Evolutionary conservation across 768 basidiomycete species (phyloP).

Genomic region (Amanita inopinata): DNA sequence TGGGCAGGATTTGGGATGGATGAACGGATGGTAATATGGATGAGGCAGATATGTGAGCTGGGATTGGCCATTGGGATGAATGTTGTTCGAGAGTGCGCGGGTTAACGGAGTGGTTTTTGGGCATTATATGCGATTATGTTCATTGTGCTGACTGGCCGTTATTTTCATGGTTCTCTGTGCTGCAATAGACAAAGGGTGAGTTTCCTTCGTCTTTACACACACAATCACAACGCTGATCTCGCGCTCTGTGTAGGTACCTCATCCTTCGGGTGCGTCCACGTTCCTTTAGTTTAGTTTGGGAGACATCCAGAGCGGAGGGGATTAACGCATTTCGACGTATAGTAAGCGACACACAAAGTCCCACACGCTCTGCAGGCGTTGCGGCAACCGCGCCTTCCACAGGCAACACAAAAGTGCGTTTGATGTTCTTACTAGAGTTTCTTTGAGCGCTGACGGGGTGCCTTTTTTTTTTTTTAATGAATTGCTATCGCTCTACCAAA

Average conservation of each 20-base stretch:
- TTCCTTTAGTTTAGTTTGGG: background rate
- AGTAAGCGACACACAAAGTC: constrained; percentile 98
- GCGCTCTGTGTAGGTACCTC: constrained; percentile 63
- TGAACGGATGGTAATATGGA: constrained; percentile 15
- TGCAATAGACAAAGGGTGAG: constrained; percentile 76
- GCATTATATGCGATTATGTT: constrained; percentile 6
- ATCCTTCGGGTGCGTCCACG: constrained; percentile 78
- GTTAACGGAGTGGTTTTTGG: background rate
- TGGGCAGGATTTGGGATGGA: constrained; percentile 10
- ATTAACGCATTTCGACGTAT: constrained; percentile 12
- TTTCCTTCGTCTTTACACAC: constrained; percentile 13
- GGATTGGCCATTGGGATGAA: background rate
- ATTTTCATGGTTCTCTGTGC: constrained; percentile 19
- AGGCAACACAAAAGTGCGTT: constrained; percentile 94
- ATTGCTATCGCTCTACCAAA: too few relatives aligned
- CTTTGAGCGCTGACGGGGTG: background rate
- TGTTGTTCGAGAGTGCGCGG: background rate
- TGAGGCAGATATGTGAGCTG: constrained; percentile 10
- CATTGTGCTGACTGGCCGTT: constrained; percentile 5
- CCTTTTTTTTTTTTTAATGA: constrained; percentile 1
- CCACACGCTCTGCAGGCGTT: constrained; percentile 95
- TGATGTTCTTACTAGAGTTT: too few relatives aligned
- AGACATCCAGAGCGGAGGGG: background rate
- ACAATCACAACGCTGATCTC: background rate
- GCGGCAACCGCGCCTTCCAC: constrained; percentile 94